phyloP scores from a whole-genome alignment of 2,329 filamentous ascomycete species.

The Domatiomyces globalis region DNA sequence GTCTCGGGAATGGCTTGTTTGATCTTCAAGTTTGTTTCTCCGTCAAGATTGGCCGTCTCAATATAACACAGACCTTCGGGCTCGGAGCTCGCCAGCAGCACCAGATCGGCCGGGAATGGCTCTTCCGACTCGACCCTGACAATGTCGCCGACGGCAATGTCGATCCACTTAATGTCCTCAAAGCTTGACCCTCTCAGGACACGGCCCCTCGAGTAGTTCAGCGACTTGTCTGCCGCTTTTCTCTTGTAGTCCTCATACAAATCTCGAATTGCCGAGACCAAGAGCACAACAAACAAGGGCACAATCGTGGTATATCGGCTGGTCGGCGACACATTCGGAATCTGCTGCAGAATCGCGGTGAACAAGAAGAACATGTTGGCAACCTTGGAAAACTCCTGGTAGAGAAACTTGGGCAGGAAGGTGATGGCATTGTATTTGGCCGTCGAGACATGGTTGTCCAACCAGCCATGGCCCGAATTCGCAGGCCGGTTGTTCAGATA shows the following conservation, averaged over 20 bases:
- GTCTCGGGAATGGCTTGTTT: constrained; percentile 96
- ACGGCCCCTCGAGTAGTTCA: constrained; percentile 77
- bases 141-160: constrained; percentile 83
- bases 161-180: constrained; percentile 80
- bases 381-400: constrained; percentile 98
- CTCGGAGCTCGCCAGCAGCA: constrained; percentile 85
- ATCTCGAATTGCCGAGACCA: constrained; percentile 94
- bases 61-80: constrained; percentile 97
- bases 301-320: constrained; percentile 94
- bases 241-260: constrained; percentile 84
- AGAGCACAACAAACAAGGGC: constrained; percentile 73
- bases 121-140: constrained; percentile 87
- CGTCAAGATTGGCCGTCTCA: constrained; percentile 93
- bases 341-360: constrained; percentile 85
- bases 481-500: constrained; percentile 92
- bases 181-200: constrained; percentile 75
- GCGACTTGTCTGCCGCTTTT: constrained; percentile 67
- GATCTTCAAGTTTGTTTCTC: constrained; percentile 96
- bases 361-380: constrained; percentile 99
- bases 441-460: constrained; percentile 94
- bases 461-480: constrained; percentile 76
- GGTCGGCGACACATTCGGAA: constrained; percentile 85
- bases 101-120: constrained; percentile 84
- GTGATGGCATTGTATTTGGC: constrained; percentile 92
- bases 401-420: constrained; percentile 91